Conservation (phyloP, 225 moss, liverwort and hornwort genomes). For the Marchantia polymorpha region DNA sequence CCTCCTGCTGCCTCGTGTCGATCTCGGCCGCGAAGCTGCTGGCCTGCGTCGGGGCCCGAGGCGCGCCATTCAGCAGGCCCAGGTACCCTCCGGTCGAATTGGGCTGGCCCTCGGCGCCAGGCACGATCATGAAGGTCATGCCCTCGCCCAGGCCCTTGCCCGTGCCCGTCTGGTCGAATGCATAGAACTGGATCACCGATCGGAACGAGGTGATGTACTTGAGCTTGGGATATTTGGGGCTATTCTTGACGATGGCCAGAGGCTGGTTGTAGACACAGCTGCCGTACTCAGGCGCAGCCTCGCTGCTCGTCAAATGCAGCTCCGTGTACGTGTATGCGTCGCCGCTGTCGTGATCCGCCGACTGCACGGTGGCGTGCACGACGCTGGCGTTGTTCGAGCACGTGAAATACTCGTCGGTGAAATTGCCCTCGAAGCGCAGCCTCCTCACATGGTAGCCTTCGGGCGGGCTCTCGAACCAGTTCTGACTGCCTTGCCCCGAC, state of each 20-base stretch:
- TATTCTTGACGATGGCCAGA: constrained; percentile 14
- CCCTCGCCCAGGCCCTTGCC: constrained; percentile 30
- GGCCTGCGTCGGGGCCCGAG: not conserved
- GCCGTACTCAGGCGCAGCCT: not conserved
- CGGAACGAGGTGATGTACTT: constrained; percentile 22
- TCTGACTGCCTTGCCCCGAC: not conserved
- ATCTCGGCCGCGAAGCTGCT: constrained; percentile 42
- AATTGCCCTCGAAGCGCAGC: constrained; percentile 18
- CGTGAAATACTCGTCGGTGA: constrained; percentile 14
- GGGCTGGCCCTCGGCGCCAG: not conserved
- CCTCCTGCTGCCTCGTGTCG: constrained; percentile 22
- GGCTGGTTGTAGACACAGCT: constrained; percentile 16
- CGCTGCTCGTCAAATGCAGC: constrained; percentile 12
- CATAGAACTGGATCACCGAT: constrained; percentile 18
- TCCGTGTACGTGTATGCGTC: constrained; percentile 9
- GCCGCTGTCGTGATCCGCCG: not conserved
- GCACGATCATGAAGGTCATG: constrained; percentile 39
- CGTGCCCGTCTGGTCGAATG: not conserved
- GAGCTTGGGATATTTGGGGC: constrained; percentile 18
- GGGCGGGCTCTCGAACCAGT: constrained; percentile 20
- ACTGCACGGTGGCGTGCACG: not conserved
- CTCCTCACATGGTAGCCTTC: constrained; percentile 11
- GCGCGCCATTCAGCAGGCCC: constrained; percentile 25
- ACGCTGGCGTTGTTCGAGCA: constrained; percentile 19
- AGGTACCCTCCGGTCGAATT: constrained; percentile 8